Evolutionary conservation across 306 rosid species (phyloP).

Genomic region (Adenanthera pavonina): DNA sequence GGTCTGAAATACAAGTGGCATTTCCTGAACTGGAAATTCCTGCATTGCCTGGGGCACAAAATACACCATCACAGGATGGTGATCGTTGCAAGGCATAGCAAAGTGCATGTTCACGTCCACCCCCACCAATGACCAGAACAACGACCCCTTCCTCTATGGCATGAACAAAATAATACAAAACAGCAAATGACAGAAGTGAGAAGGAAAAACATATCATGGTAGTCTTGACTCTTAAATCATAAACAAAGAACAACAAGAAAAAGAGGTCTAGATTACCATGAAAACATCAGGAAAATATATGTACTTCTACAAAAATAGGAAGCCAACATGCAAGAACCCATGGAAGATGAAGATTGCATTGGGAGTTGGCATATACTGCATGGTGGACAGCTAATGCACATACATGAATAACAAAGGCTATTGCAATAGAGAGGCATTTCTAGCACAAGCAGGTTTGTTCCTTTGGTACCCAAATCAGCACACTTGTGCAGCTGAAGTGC

Average conservation of each 20-base stretch:
- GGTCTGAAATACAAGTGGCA: slow-evolving; percentile 77
- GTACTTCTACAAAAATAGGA: not conserved
- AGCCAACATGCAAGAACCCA: not conserved
- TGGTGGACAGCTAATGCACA: too few relatives aligned
- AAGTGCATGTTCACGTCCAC: slow-evolving; percentile 93
- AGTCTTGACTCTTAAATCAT: not conserved
- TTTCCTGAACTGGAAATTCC: slow-evolving; percentile 82
- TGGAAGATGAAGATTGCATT: too few relatives aligned
- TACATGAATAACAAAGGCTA: too few relatives aligned
- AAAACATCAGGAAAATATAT: not conserved
- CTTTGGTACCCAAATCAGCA: too few relatives aligned
- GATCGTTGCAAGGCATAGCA: slow-evolving; percentile 88
- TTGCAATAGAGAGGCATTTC: too few relatives aligned
- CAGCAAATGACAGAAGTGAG: slow-evolving; percentile 23
- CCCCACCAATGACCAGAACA: slow-evolving; percentile 92
- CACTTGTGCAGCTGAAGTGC: too few relatives aligned
- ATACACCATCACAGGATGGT: slow-evolving; percentile 67
- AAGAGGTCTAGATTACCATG: not conserved
- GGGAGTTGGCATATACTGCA: too few relatives aligned
- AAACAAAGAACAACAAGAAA: not conserved
- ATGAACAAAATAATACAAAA: slow-evolving; percentile 20
- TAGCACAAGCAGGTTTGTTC: too few relatives aligned
- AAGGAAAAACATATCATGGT: not conserved
- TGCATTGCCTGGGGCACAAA: slow-evolving; percentile 91
- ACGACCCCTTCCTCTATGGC: slow-evolving; percentile 51